Conservation (phyloP, 306 rosid genomes). For the Albizia julibrissin region DNA sequence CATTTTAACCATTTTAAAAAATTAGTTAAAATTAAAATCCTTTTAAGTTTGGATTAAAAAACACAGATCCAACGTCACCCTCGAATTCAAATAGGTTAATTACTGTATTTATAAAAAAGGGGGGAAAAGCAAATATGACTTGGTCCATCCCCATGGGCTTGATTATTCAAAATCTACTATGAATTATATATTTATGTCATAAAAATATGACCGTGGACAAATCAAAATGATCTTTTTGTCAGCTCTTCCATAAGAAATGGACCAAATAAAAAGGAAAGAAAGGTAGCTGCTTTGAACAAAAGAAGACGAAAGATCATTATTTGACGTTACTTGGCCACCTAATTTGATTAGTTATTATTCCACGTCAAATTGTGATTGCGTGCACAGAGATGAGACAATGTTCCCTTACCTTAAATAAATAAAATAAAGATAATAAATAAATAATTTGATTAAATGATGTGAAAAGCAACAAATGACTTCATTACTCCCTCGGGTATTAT, state of each 20-base stretch:
- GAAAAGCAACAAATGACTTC: constrained; percentile 39
- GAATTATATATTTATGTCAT: constrained; percentile 2
- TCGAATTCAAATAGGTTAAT: not conserved
- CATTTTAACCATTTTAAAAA: not conserved
- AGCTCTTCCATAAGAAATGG: constrained; percentile 9
- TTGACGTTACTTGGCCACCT: constrained; percentile 13
- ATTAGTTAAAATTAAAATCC: not conserved
- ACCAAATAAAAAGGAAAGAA: not conserved
- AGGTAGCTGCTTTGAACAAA: not conserved
- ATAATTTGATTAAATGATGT: not conserved
- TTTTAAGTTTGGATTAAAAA: not conserved
- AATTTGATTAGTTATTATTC: constrained; percentile 15
- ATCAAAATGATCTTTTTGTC: constrained; percentile 8
- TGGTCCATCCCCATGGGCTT: constrained; percentile 19
- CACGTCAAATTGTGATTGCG: constrained; percentile 26
- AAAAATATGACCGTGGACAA: not conserved
- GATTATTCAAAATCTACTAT: not conserved
- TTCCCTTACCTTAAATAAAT: constrained; percentile 25
- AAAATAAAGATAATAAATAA: not conserved
- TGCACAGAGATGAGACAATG: constrained; percentile 29
- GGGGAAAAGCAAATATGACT: not conserved
- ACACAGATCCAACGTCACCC: not conserved
- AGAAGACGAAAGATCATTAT: constrained; percentile 23
- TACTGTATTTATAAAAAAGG: not conserved
- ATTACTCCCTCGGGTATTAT: no score